Evolutionary conservation across 139 green algal species (phyloP).

Genomic region (Tetraselmis chui): DNA sequence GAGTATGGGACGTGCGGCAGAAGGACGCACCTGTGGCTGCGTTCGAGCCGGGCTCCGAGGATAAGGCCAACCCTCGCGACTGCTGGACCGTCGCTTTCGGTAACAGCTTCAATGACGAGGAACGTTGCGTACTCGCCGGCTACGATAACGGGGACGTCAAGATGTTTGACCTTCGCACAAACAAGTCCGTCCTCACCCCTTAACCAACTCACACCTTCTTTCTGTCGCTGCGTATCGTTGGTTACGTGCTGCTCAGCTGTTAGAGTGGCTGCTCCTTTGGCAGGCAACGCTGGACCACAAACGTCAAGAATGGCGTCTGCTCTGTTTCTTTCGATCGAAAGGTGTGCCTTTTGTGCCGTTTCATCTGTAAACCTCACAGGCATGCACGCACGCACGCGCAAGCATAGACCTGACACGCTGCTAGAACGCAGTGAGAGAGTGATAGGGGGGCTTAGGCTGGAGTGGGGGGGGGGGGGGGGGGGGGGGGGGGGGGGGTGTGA

Average conservation of each 20-base stretch:
- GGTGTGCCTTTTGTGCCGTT: too few relatives aligned
- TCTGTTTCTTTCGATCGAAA: slow-evolving; percentile 76
- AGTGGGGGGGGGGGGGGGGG: too few relatives aligned
- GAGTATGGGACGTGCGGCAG: slow-evolving; percentile 82
- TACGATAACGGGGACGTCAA: slow-evolving; percentile 86
- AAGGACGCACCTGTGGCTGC: slow-evolving; percentile 65
- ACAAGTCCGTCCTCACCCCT: slow-evolving; percentile 5
- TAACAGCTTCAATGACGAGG: slow-evolving; percentile 73
- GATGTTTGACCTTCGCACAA: slow-evolving; percentile 74
- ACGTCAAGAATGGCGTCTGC: slow-evolving; percentile 84
- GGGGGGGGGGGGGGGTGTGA: too few relatives aligned
- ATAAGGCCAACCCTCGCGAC: slow-evolving; percentile 39
- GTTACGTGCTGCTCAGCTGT: too few relatives aligned
- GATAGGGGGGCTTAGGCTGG: too few relatives aligned
- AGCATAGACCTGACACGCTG: too few relatives aligned
- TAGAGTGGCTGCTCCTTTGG: not conserved
- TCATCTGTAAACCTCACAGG: too few relatives aligned
- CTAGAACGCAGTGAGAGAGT: too few relatives aligned
- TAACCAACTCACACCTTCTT: not conserved
- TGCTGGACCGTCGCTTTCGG: slow-evolving; percentile 85
- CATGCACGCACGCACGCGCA: too few relatives aligned
- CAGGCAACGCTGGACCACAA: slow-evolving; percentile 28
- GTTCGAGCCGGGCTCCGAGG: slow-evolving; percentile 64
- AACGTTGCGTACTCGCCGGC: slow-evolving; percentile 76
- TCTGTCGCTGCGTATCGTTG: too few relatives aligned